Evolutionary conservation across 2,329 filamentous ascomycete genomes (phyloP).

Genomic region (Xylaria sp.): DNA sequence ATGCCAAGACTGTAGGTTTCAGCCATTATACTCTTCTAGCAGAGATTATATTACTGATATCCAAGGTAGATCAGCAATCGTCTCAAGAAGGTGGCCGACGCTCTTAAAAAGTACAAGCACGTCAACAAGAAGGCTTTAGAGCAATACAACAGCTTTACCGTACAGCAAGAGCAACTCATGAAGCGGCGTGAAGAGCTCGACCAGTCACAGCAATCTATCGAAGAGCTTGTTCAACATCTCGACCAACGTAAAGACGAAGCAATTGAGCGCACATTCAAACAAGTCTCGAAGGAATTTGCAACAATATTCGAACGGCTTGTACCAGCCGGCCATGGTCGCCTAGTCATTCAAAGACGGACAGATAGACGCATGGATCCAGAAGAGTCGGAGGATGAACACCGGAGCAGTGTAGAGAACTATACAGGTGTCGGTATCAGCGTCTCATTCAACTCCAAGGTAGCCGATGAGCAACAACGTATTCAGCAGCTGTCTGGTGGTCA

Average conservation of each 20-base stretch:
- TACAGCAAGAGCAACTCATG: conserved; percentile 84
- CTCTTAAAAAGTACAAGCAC: conserved; percentile 93
- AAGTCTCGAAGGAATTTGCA: conserved; percentile 92
- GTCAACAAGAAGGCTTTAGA: conserved; percentile 99
- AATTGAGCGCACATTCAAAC: conserved; percentile 97
- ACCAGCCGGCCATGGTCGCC: conserved; percentile 85
- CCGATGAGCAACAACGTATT: conserved; percentile 95
- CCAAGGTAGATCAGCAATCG: conserved; percentile 62
- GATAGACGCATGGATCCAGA: conserved; percentile 70
- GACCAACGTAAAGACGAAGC: conserved; percentile 97
- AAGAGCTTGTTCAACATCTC: conserved; percentile 88
- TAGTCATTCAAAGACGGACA: conserved; percentile 90
- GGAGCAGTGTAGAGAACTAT: conserved; percentile 87
- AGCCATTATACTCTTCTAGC: neutral
- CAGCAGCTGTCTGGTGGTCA: conserved; percentile 97
- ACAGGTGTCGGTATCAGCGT: conserved; percentile 95
- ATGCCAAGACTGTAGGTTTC: conserved; percentile 71
- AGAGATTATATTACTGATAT: conserved; percentile 23
- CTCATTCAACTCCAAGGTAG: conserved; percentile 95
- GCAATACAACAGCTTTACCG: conserved; percentile 97
- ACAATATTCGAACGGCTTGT: conserved; percentile 95
- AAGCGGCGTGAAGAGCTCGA: conserved; percentile 87
- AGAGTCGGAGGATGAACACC: conserved; percentile 73
- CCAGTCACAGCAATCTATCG: conserved; percentile 82
- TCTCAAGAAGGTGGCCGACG: conserved; percentile 89